Percentiles rank a stretch among this genome's conserved stretches.
Evolutionary conservation across 2,329 filamentous ascomycete genomes (phyloP).

Genomic region (Penicillium sp.): DNA sequence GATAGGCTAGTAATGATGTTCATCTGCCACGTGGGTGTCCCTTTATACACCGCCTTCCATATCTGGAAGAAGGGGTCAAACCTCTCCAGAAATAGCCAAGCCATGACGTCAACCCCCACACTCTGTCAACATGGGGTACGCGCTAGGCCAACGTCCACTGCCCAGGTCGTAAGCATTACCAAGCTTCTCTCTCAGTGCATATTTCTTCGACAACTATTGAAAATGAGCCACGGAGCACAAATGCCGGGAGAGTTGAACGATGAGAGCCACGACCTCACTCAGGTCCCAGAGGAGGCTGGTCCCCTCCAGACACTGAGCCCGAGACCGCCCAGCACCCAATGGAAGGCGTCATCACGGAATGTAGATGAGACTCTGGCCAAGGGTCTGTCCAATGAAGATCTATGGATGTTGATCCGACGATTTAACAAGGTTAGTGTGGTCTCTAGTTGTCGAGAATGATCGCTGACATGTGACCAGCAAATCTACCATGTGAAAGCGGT

Average conservation of each 20-base stretch:
- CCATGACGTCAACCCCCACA: conserved; percentile 11
- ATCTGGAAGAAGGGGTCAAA: not conserved
- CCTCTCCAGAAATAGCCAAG: conserved; percentile 5
- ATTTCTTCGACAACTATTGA: not conserved
- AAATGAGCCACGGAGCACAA: conserved; percentile 13
- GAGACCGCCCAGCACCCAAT: conserved; percentile 12
- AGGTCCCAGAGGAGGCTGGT: conserved; percentile 6
- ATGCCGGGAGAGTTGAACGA: conserved; percentile 8
- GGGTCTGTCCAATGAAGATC: conserved; percentile 67
- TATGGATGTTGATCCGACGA: conserved; percentile 68
- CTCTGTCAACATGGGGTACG: not conserved
- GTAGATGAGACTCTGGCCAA: conserved; percentile 55
- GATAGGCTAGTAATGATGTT: too few relatives aligned
- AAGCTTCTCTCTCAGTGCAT: not conserved
- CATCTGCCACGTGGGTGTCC: too few relatives aligned
- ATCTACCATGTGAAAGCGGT: conserved; percentile 70
- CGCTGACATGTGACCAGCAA: conserved; percentile 49
- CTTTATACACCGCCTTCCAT: not conserved
- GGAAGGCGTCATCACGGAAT: conserved; percentile 16
- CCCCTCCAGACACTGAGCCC: conserved; percentile 7
- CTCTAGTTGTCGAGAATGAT: not conserved
- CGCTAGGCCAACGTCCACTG: not conserved
- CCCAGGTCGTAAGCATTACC: not conserved
- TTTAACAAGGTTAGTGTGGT: conserved; percentile 64
- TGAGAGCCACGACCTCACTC: conserved; percentile 5